Evolutionary conservation across 75 land plant species (phyloP).

Genomic region (Cupressus sempervirens): DNA sequence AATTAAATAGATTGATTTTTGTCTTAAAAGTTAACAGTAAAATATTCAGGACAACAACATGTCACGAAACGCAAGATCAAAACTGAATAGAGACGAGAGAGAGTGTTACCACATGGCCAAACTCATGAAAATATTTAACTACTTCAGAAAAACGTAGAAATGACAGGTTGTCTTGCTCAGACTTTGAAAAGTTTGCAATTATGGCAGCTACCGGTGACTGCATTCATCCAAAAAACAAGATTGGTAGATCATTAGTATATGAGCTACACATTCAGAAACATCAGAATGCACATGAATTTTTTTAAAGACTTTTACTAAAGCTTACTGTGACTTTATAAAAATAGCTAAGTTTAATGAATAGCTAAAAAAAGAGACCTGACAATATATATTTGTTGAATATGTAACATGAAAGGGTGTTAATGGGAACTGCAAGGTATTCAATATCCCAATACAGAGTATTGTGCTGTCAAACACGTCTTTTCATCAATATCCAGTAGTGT

Average conservation of each 20-base stretch:
- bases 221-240: neutral
- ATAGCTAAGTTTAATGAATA: neutral
- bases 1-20: neutral
- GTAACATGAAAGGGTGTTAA: neutral
- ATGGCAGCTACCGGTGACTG: constrained; percentile 83
- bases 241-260: neutral
- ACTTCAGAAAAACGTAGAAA: constrained; percentile 74
- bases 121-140: constrained; percentile 82
- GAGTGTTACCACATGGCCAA: constrained; percentile 79
- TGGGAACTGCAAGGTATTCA: neutral
- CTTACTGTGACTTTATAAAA: neutral
- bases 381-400: neutral
- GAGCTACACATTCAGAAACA: neutral
- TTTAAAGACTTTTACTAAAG: neutral
- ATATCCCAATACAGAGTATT: neutral
- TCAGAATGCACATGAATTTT: neutral
- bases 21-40: neutral
- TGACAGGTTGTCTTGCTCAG: constrained; percentile 37
- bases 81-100: neutral
- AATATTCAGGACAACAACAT: neutral
- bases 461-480: neutral
- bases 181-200: constrained; percentile 62
- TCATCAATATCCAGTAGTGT: neutral
- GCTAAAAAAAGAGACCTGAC: neutral
- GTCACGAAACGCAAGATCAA: neutral